Evolutionary conservation across 441 rosid species (phyloP).

Genomic region (Pelargonium australe): DNA sequence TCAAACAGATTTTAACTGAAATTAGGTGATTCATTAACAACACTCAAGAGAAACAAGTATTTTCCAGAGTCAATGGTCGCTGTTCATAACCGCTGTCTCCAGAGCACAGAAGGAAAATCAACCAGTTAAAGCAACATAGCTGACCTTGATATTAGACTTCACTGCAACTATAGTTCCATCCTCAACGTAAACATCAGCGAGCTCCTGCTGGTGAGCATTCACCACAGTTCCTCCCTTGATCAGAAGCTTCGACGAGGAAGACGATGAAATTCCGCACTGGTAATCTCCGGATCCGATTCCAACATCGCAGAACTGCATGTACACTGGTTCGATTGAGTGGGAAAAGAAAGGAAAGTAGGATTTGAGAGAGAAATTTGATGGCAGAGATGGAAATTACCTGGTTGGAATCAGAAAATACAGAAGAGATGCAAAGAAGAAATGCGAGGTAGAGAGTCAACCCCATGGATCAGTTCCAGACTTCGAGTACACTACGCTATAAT

Average conservation of each 20-base stretch:
- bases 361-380: background rate
- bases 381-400: background rate
- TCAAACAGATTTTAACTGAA: background rate
- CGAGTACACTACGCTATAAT: background rate
- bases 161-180: constrained; percentile 65
- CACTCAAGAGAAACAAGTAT: background rate
- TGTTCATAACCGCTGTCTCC: background rate
- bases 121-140: background rate
- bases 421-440: background rate
- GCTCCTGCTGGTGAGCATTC: constrained; percentile 71
- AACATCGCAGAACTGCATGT: constrained; percentile 55
- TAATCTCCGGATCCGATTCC: constrained; percentile 37
- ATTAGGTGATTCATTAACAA: background rate
- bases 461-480: background rate
- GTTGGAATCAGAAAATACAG: background rate
- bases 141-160: constrained; percentile 65
- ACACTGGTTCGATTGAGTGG: background rate
- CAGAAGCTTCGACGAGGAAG: constrained; percentile 57
- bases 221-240: constrained; percentile 88
- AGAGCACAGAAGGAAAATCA: background rate
- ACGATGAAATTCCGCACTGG: constrained; percentile 37
- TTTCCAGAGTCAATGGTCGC: background rate
- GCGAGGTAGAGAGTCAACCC: background rate
- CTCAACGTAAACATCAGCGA: constrained; percentile 87
- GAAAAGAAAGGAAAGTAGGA: background rate